These are phyloP conservation scores for Inga oerstediana DNA, from an alignment of 306 rosid species.

Conservation along the genomic window DNA sequence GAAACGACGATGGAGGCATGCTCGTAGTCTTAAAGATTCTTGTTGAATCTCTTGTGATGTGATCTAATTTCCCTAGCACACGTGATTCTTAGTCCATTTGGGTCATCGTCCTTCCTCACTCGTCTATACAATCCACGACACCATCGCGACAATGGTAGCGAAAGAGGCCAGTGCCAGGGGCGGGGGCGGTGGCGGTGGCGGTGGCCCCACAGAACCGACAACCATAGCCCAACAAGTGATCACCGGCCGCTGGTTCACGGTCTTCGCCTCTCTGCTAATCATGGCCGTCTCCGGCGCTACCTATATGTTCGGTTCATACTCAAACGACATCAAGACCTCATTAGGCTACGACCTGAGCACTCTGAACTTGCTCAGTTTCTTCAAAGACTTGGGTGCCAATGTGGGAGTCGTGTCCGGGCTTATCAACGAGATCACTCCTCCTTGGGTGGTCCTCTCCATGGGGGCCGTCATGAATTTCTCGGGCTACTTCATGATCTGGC, in stretches of 20 bases:
- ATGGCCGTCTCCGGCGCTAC: constrained; percentile 71
- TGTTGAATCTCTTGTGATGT: not conserved
- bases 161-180: not conserved
- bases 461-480: constrained; percentile 63
- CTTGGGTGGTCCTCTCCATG: constrained; percentile 51
- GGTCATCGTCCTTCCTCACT: not conserved
- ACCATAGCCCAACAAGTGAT: constrained; percentile 37
- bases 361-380: constrained; percentile 76
- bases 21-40: not conserved
- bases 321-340: constrained; percentile 45
- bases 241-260: constrained; percentile 72
- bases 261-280: constrained; percentile 65
- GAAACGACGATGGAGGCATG: not conserved
- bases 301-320: constrained; percentile 66
- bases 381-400: constrained; percentile 83
- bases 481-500: constrained; percentile 85
- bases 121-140: not conserved
- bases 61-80: not conserved
- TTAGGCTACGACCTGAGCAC: constrained; percentile 88
- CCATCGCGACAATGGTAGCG: constrained; percentile 25
- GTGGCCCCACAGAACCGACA: constrained; percentile 17
- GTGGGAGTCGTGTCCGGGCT: constrained; percentile 71
- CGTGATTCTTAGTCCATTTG: not conserved
- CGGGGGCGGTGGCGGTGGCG: not conserved
- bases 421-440: constrained; percentile 76